A percentile compares a stretch with the other conserved stretches of the same genome.
phyloP scores from a whole-genome alignment of 169 alveolate species.

The Sarcocystis neurona region DNA sequence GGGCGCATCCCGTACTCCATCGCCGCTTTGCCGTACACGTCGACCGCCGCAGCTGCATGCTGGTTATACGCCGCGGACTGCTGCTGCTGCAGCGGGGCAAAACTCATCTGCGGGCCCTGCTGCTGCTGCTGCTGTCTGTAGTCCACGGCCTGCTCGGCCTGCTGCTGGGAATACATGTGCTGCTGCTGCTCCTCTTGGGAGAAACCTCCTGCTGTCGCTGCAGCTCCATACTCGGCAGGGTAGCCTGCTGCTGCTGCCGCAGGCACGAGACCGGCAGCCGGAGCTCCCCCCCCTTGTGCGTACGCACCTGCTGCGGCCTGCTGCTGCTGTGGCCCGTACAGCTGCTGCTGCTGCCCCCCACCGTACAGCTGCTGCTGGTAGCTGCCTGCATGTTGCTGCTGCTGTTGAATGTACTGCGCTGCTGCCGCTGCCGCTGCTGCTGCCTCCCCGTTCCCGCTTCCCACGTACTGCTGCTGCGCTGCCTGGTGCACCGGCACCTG shows the following conservation, averaged over 20 bases:
- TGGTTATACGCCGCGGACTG: too few species aligned
- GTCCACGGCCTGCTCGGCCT: not conserved
- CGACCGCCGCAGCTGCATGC: too few species aligned
- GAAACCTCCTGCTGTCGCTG: not conserved
- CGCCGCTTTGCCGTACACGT: not conserved
- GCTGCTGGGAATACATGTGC: not conserved
- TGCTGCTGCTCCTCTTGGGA: not conserved
- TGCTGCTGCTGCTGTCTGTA: not conserved
- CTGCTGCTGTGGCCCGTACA: not conserved
- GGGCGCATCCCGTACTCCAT: too few species aligned
- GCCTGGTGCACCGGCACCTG: not conserved
- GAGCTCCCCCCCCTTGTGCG: not conserved
- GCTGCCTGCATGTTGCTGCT: not conserved
- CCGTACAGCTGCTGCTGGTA: not conserved
- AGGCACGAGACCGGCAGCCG: not conserved
- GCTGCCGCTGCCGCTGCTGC: not conserved
- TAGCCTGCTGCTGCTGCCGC: not conserved
- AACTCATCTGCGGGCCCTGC: too few species aligned
- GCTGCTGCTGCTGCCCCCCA: not conserved
- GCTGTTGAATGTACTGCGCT: not conserved
- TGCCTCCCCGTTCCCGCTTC: not conserved
- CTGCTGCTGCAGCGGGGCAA: too few species aligned
- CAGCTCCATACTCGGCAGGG: not conserved
- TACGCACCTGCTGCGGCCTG: not conserved
- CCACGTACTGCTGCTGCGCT: not conserved